A percentile compares a stretch with the other conserved stretches of the same genome.
These are phyloP conservation scores for Tuber brumale DNA, from an alignment of 495 filamentous ascomycete species.

Conservation along the genomic window DNA sequence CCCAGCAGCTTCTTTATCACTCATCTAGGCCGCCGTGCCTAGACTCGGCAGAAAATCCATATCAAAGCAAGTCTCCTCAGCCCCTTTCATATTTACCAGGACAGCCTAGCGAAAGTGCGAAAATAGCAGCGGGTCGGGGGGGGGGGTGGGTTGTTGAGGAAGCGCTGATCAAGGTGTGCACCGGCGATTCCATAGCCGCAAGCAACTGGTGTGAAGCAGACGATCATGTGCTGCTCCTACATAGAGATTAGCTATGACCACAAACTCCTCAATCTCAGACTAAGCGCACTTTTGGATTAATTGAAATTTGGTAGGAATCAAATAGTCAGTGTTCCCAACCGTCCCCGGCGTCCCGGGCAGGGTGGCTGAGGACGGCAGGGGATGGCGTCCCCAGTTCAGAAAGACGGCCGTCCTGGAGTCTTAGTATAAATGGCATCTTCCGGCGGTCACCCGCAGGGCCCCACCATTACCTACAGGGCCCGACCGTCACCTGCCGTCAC, in stretches of 20 bases:
- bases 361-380: too few relatives aligned
- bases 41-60: conserved; percentile 45
- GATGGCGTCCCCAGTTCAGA: too few relatives aligned
- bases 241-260: conserved; percentile 11
- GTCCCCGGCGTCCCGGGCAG: too few relatives aligned
- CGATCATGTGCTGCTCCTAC: conserved; percentile 40
- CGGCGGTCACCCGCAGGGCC: too few relatives aligned
- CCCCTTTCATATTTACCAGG: conserved; percentile 19
- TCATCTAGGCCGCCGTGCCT: conserved; percentile 43
- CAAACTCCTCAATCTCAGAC: not conserved
- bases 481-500: too few relatives aligned
- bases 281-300: conserved; percentile 22
- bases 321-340: too few relatives aligned
- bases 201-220: conserved; percentile 40
- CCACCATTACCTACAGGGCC: too few relatives aligned
- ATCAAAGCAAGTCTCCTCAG: conserved; percentile 12
- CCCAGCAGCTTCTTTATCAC: conserved; percentile 38
- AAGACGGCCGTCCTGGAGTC: too few relatives aligned
- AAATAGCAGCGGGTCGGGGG: conserved; percentile 35
- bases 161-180: conserved; percentile 42
- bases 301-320: conserved; percentile 37
- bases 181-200: conserved; percentile 37
- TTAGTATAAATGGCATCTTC: too few relatives aligned
- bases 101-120: conserved; percentile 24
- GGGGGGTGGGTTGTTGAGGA: conserved; percentile 42